These are phyloP conservation scores for Sordaria brevicollis DNA, from an alignment of 495 filamentous ascomycete species.

Conservation along the genomic window DNA sequence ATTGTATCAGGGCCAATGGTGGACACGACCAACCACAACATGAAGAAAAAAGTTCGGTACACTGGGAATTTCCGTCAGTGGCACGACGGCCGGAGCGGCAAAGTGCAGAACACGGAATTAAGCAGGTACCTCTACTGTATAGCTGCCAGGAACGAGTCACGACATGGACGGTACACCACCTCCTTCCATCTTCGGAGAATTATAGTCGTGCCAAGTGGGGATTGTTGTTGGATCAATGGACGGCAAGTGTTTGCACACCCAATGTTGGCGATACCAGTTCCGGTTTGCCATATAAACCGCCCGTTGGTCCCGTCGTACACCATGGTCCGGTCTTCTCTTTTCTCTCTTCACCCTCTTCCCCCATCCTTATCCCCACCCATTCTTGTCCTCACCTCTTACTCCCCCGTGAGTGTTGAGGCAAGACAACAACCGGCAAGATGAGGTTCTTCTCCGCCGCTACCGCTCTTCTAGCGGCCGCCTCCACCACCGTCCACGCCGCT, in stretches of 20 bases:
- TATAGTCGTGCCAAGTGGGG: not conserved
- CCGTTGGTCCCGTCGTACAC: not conserved
- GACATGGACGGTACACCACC: no score
- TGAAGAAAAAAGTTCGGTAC: not conserved
- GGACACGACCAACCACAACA: no score
- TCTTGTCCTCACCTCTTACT: not conserved
- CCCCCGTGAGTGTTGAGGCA: not conserved
- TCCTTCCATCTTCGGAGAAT: not conserved
- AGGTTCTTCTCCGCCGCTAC: constrained; percentile 1
- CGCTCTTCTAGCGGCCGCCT: constrained; percentile 2
- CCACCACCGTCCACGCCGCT: constrained; percentile 1
- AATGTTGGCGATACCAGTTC: not conserved
- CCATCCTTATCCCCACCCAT: not conserved
- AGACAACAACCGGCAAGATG: not conserved
- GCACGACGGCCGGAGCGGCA: not conserved
- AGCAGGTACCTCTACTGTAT: no score
- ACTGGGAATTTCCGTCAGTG: not conserved
- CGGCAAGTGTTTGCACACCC: not conserved
- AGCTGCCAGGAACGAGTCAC: no score
- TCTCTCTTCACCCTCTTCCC: not conserved
- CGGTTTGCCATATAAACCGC: not conserved
- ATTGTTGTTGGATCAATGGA: not conserved
- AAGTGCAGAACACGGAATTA: no score
- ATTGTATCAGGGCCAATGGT: not conserved
- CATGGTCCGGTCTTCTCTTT: not conserved